Evolutionary conservation across 495 filamentous ascomycete species (phyloP).

Genomic region (Hyaloscypha variabilis): DNA sequence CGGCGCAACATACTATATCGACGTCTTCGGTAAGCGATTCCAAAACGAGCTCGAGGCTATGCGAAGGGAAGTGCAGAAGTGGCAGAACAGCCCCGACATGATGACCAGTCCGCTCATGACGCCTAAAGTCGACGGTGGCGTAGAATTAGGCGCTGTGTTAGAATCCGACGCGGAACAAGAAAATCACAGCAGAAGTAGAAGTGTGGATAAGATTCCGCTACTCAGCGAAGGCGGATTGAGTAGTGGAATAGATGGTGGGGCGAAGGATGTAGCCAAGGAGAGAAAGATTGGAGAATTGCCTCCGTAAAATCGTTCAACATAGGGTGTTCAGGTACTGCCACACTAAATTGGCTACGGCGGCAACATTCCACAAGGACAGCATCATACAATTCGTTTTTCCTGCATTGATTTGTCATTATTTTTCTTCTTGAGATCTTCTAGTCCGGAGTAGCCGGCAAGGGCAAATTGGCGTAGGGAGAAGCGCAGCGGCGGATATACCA

Average conservation of each 20-base stretch:
- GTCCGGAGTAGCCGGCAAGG: neutral
- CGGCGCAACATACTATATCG: slow-evolving; percentile 95
- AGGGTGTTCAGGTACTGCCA: neutral
- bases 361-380: neutral
- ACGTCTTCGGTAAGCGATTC: slow-evolving; percentile 94
- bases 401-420: too few species aligned
- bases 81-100: slow-evolving; percentile 65
- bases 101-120: slow-evolving; percentile 43
- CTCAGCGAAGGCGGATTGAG: slow-evolving; percentile 45
- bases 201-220: slow-evolving; percentile 58
- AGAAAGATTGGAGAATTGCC: slow-evolving; percentile 40
- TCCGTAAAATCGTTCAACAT: slow-evolving; percentile 14
- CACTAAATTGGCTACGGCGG: neutral
- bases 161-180: slow-evolving; percentile 9
- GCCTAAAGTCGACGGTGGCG: slow-evolving; percentile 33
- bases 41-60: slow-evolving; percentile 93
- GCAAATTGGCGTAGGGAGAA: neutral
- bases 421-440: too few species aligned
- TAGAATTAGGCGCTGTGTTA: slow-evolving; percentile 22
- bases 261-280: slow-evolving; percentile 44
- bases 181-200: slow-evolving; percentile 28
- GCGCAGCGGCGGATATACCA: neutral
- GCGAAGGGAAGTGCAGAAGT: slow-evolving; percentile 86
- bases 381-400: neutral
- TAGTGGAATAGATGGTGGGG: slow-evolving; percentile 45